Percentiles rank a stretch among this genome's conserved stretches.
Evolutionary conservation across 345 rosid genomes (phyloP).

Genomic region (Eucalyptus coolabah): DNA sequence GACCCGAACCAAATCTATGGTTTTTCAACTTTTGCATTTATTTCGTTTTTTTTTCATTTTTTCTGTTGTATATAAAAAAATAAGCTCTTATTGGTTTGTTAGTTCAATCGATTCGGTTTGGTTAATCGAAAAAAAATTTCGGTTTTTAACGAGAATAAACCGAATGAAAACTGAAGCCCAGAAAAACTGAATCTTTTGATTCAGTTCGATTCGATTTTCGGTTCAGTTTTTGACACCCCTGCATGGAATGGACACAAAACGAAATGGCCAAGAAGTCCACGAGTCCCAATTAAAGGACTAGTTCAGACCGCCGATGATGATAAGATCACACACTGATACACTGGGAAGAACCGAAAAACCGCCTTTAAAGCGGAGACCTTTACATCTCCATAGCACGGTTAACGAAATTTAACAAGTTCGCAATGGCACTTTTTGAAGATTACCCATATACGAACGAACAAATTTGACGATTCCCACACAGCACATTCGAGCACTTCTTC

Average conservation of each 20-base stretch:
- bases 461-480: neutral
- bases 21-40: too few relatives aligned
- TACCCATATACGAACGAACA: neutral
- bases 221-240: too few relatives aligned
- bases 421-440: neutral
- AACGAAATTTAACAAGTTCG: neutral
- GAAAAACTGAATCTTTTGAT: too few relatives aligned
- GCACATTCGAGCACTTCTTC: neutral
- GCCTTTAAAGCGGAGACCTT: neutral
- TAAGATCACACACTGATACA: neutral
- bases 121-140: too few relatives aligned
- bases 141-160: fast-evolving
- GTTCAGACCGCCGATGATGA: neutral
- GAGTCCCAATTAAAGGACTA: neutral
- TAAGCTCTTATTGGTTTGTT: too few relatives aligned
- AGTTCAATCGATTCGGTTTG: too few relatives aligned
- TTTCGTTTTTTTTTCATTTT: too few relatives aligned
- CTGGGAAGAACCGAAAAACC: neutral
- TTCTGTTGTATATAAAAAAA: too few relatives aligned
- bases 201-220: too few relatives aligned
- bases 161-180: too few relatives aligned
- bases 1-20: too few relatives aligned
- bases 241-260: neutral
- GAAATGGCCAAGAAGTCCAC: neutral
- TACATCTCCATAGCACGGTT: neutral